These are phyloP conservation scores for Cupressus sempervirens DNA, from an alignment of 75 land plant genomes.

Conservation along the genomic window DNA sequence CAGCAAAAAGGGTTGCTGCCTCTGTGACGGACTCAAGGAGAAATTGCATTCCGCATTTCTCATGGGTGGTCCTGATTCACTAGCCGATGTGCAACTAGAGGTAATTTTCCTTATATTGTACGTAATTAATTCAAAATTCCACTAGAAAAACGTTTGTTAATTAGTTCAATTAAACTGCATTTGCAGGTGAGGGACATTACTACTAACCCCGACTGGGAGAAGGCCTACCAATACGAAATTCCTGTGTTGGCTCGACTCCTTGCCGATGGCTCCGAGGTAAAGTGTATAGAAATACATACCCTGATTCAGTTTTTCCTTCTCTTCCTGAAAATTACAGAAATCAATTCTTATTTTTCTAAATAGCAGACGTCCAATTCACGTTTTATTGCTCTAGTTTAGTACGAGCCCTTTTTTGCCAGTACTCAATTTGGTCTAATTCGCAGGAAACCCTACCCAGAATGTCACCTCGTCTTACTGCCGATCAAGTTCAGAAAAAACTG, in stretches of 20 bases:
- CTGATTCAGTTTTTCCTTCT: neutral
- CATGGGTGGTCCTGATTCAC: slow-evolving; percentile 44
- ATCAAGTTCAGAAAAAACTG: slow-evolving; percentile 83
- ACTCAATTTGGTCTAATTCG: slow-evolving; percentile 6
- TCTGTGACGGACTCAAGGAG: slow-evolving; percentile 94
- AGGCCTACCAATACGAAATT: slow-evolving; percentile 88
- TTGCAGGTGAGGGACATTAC: slow-evolving; percentile 81
- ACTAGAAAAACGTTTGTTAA: neutral
- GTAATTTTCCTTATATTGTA: slow-evolving; percentile 21
- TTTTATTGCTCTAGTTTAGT: neutral
- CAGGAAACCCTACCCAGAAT: slow-evolving; percentile 83
- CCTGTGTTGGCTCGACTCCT: slow-evolving; percentile 78
- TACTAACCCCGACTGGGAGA: slow-evolving; percentile 77
- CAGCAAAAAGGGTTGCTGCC: slow-evolving; percentile 93
- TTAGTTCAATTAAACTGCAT: neutral
- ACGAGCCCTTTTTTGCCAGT: neutral
- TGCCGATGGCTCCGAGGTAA: slow-evolving; percentile 82
- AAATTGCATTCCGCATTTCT: slow-evolving; percentile 68
- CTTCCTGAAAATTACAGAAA: neutral
- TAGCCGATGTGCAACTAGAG: slow-evolving; percentile 65
- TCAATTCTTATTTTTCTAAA: neutral
- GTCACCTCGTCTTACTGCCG: slow-evolving; percentile 79
- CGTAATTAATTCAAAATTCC: neutral
- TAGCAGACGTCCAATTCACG: neutral
- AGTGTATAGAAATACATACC: neutral